phyloP scores from a whole-genome alignment of 371 early-diverging fungal genomes.

The Mortierella sp. region DNA sequence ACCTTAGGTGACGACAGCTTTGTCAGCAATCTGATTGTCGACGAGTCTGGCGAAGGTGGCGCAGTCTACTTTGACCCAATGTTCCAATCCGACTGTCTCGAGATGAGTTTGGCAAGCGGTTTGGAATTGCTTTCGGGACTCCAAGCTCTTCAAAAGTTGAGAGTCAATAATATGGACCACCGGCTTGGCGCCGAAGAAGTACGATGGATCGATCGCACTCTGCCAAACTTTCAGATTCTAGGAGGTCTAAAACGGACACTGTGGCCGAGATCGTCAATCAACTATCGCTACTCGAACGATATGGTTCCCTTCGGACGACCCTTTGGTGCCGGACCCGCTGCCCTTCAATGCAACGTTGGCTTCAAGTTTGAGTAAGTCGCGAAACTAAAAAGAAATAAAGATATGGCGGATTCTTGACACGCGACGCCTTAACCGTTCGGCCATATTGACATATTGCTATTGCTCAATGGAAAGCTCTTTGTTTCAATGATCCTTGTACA shows the following conservation, averaged over 20 bases:
- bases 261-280: neutral
- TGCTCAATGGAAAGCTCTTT: too few relatives aligned
- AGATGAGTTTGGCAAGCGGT: neutral
- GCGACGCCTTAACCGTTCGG: too few relatives aligned
- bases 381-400: too few relatives aligned
- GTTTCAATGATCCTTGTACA: too few relatives aligned
- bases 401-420: too few relatives aligned
- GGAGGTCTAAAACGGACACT: neutral
- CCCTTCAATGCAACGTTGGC: neutral
- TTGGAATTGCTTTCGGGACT: neutral
- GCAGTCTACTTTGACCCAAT: neutral
- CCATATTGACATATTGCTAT: too few relatives aligned
- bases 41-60: neutral
- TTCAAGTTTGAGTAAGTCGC: neutral
- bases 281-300: neutral
- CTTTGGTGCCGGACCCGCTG: neutral
- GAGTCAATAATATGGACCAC: conserved; percentile 3
- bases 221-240: neutral
- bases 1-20: neutral
- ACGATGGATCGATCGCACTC: neutral
- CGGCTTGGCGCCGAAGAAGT: neutral
- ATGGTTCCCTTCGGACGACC: neutral
- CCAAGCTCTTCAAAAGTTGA: neutral
- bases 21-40: neutral
- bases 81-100: neutral